A percentile compares a stretch with the other conserved stretches of the same genome.
These are phyloP conservation scores for Posidonia australis DNA, from an alignment of 106 monocot species.

Conservation along the genomic window DNA sequence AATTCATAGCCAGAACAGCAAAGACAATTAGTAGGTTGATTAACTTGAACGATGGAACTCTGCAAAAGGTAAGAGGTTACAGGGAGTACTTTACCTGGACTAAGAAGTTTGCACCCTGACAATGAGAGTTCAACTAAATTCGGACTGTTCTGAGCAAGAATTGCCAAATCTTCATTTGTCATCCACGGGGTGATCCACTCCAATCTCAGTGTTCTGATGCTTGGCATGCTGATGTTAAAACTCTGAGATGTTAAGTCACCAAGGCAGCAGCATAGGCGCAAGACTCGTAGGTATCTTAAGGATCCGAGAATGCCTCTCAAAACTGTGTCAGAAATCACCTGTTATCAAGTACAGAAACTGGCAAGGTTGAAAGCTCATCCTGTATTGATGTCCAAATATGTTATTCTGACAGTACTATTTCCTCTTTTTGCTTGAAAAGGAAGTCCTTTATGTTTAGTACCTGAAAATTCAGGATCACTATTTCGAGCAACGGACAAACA, in stretches of 20 bases:
- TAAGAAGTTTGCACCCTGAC: constrained; percentile 69
- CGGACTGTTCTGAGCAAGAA: constrained; percentile 37
- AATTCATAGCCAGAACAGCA: not conserved
- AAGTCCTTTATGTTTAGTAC: constrained; percentile 13
- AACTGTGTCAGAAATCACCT: constrained; percentile 52
- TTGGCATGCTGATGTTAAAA: constrained; percentile 27
- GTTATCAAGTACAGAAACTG: not conserved
- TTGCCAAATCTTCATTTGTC: constrained; percentile 50
- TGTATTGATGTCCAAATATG: too few species aligned
- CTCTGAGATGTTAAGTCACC: constrained; percentile 43
- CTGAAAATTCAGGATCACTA: constrained; percentile 57
- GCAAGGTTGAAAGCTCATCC: too few species aligned
- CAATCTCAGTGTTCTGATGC: constrained; percentile 38
- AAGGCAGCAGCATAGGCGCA: constrained; percentile 42
- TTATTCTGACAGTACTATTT: not conserved
- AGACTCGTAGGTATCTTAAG: constrained; percentile 26
- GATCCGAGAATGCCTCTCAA: constrained; percentile 40
- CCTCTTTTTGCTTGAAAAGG: not conserved
- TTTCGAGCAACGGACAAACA: constrained; percentile 49
- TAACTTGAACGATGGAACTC: not conserved
- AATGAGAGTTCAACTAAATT: constrained; percentile 50
- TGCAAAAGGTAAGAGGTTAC: not conserved
- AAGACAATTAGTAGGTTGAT: not conserved
- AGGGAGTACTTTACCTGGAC: constrained; percentile 28
- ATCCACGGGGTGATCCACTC: constrained; percentile 71